A percentile compares a stretch with the other conserved stretches of the same genome.
Conservation (phyloP, 768 basidiomycete genomes). For the Mycena belliarum region DNA sequence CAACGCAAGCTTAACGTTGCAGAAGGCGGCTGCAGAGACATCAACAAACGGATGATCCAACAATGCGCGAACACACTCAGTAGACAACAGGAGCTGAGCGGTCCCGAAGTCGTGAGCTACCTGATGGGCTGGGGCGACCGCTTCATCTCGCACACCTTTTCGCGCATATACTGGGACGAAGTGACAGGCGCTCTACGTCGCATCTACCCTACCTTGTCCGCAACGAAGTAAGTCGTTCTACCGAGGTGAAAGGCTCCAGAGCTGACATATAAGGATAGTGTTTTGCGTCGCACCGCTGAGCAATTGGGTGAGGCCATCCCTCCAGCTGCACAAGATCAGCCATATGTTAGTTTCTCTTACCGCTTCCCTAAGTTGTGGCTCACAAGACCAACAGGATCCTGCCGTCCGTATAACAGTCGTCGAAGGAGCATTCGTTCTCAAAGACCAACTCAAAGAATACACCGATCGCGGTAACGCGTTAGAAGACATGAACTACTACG, state of each 20-base stretch:
- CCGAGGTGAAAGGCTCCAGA: neutral
- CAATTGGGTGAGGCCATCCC: neutral
- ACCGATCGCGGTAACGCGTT: conserved; percentile 1
- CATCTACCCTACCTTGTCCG: conserved; percentile 10
- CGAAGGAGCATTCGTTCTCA: neutral
- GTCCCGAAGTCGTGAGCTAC: no score
- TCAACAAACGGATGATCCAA: conserved; percentile 27
- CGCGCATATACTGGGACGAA: conserved; percentile 30
- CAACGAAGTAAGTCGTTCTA: neutral
- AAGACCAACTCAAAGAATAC: conserved; percentile 14
- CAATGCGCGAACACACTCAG: no score
- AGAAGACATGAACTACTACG: neutral
- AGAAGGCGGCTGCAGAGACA: conserved; percentile 15
- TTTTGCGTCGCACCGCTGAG: neutral
- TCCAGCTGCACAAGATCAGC: neutral
- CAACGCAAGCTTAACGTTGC: conserved; percentile 15
- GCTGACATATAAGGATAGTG: neutral
- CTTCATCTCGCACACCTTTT: conserved; percentile 31
- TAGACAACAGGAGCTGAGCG: no score
- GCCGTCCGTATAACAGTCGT: neutral
- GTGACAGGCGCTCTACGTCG: conserved; percentile 14
- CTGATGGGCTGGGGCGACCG: conserved; percentile 39
- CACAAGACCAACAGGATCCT: neutral
- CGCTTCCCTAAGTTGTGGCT: neutral
- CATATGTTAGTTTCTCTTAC: neutral